Conservation (phyloP, 176 grass and related monocot genomes). For the Themeda triandra region DNA sequence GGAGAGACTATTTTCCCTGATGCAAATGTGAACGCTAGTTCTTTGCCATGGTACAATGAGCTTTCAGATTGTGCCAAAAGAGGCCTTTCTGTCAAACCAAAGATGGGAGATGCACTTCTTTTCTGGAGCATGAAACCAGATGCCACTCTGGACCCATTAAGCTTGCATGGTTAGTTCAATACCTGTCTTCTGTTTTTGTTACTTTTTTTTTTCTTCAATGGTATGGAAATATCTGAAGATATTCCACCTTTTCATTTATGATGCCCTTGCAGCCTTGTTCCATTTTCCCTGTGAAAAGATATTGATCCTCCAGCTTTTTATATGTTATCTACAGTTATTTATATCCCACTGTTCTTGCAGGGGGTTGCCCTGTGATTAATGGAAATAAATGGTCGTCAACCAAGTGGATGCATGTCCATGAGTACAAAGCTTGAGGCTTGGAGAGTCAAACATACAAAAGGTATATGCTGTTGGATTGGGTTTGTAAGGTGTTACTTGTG, state of each 20-base stretch:
- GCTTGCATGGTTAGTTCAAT: conserved; percentile 76
- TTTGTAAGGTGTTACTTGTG: background rate
- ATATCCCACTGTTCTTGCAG: conserved; percentile 28
- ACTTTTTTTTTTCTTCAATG: background rate
- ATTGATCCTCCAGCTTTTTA: background rate
- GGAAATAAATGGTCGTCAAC: conserved; percentile 98
- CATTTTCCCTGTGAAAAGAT: background rate
- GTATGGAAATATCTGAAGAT: background rate
- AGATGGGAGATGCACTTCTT: conserved; percentile 89
- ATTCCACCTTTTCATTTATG: background rate
- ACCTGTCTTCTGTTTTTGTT: background rate
- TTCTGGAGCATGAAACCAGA: conserved; percentile 98
- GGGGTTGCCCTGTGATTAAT: conserved; percentile 76
- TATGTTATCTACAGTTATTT: background rate
- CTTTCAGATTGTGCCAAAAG: conserved; percentile 81
- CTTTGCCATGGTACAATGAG: conserved; percentile 68
- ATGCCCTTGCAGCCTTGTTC: background rate
- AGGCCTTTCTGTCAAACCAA: conserved; percentile 75
- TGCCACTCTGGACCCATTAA: conserved; percentile 73
- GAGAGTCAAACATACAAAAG: background rate
- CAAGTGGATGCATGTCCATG: conserved; percentile 84
- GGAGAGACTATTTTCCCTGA: conserved; percentile 92
- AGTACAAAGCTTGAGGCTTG: conserved; percentile 60
- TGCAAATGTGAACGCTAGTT: conserved; percentile 76
- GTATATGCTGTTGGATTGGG: conserved; percentile 4